phyloP scores from a whole-genome alignment of 805 yeast genomes.

The Monosporozyma solicola region DNA sequence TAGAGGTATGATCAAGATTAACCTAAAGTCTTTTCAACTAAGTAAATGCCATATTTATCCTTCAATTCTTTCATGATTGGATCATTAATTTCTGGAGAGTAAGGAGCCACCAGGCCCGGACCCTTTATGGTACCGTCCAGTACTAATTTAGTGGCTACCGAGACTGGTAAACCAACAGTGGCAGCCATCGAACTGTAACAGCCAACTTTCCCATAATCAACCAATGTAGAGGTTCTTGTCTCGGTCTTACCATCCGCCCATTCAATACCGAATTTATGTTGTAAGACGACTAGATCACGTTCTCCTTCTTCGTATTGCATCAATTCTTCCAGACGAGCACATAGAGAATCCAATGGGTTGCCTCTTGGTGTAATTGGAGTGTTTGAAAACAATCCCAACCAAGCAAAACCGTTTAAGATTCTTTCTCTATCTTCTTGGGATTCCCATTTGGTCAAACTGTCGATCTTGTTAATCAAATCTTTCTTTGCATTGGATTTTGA shows the following conservation, averaged over 20 bases:
- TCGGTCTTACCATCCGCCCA: conserved; percentile 91
- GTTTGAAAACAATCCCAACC: conserved; percentile 89
- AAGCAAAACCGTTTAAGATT: conserved; percentile 78
- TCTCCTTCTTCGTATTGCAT: conserved; percentile 96
- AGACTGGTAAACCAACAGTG: conserved; percentile 96
- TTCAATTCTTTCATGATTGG: conserved; percentile 88
- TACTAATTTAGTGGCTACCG: conserved; percentile 84
- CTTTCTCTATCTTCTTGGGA: conserved; percentile 74
- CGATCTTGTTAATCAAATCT: conserved; percentile 70
- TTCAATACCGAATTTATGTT: conserved; percentile 96
- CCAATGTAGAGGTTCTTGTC: conserved; percentile 89
- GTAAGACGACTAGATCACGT: conserved; percentile 90
- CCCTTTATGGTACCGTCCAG: conserved; percentile 67
- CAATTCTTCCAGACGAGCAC: conserved; percentile 90
- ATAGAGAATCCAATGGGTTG: conserved; percentile 89
- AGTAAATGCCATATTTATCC: conserved; percentile 79
- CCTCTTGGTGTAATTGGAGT: conserved; percentile 75
- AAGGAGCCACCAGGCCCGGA: conserved; percentile 90
- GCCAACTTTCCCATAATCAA: conserved; percentile 80
- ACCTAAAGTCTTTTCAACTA: conserved; percentile 73
- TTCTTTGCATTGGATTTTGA: conserved; percentile 59
- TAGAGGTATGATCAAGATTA: conserved; percentile 7
- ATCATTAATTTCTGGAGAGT: conserved; percentile 79
- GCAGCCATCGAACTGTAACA: conserved; percentile 98
- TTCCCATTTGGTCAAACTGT: conserved; percentile 71